A percentile compares a stretch with the other conserved stretches of the same genome.
Conservation (phyloP, 257 asterid genomes). For the Lantana camara region DNA sequence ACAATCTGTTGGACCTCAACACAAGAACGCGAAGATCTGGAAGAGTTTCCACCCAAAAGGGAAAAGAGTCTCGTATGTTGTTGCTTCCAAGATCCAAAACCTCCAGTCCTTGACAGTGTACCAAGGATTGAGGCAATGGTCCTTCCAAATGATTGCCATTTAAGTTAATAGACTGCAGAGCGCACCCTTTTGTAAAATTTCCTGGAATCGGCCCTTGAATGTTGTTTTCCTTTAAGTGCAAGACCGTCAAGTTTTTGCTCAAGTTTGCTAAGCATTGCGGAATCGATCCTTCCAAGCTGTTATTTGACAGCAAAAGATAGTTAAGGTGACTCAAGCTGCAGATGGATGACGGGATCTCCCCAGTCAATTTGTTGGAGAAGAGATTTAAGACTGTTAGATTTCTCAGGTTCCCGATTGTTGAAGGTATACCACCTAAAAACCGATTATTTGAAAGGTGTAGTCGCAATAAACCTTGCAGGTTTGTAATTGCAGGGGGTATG, state of each 20-base stretch:
- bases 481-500: constrained; percentile 59
- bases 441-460: constrained; percentile 53
- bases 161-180: constrained; percentile 3
- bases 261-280: constrained; percentile 26
- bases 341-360: constrained; percentile 64
- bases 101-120: constrained; percentile 21
- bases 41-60: too few relatives aligned
- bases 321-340: too few relatives aligned
- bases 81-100: constrained; percentile 27
- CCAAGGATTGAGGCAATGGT: constrained; percentile 6
- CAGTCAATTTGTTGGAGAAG: constrained; percentile 50
- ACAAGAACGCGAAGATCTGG: constrained; percentile 34
- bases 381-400: constrained; percentile 44
- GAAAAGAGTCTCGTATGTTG: too few relatives aligned
- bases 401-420: constrained; percentile 44
- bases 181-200: background rate
- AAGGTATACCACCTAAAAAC: constrained; percentile 59
- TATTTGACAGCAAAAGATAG: too few relatives aligned
- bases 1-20: constrained; percentile 25
- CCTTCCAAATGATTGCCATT: constrained; percentile 17
- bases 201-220: constrained; percentile 19
- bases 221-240: background rate
- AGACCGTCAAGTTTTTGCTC: background rate
- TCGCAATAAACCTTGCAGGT: constrained; percentile 29
- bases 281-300: constrained; percentile 17